phyloP scores from a whole-genome alignment of 345 rosid species.

The Orychophragmus violaceus region DNA sequence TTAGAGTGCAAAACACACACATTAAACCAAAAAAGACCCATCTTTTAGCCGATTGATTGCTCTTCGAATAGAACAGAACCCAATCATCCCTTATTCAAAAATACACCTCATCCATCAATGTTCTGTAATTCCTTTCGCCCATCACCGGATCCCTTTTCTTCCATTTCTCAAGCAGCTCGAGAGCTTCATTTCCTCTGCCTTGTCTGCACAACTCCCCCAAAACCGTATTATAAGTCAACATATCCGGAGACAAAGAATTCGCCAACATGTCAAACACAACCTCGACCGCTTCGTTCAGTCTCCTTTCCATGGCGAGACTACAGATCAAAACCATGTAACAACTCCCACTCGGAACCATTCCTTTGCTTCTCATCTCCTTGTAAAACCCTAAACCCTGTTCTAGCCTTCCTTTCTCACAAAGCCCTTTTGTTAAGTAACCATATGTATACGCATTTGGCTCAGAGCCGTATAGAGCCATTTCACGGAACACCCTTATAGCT shows the following conservation, averaged over 20 bases:
- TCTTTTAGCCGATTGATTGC: neutral
- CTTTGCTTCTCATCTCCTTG: constrained; percentile 64
- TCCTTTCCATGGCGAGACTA: constrained; percentile 61
- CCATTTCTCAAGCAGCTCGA: constrained; percentile 70
- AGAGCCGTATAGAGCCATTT: constrained; percentile 80
- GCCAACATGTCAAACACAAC: constrained; percentile 58
- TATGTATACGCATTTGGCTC: constrained; percentile 64
- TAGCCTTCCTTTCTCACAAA: constrained; percentile 74
- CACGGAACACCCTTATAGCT: constrained; percentile 59
- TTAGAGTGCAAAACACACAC: neutral
- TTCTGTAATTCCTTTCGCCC: constrained; percentile 62
- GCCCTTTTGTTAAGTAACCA: constrained; percentile 65
- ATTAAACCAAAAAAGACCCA: neutral
- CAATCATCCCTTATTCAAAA: constrained; percentile 33
- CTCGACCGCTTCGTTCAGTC: constrained; percentile 46
- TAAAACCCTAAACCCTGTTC: constrained; percentile 68
- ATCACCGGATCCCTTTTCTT: constrained; percentile 56
- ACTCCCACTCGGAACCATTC: constrained; percentile 54
- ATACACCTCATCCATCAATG: constrained; percentile 51
- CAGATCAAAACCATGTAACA: constrained; percentile 71
- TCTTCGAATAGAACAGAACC: neutral
- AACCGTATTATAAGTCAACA: constrained; percentile 73
- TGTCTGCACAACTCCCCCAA: constrained; percentile 68
- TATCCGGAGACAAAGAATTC: constrained; percentile 59
- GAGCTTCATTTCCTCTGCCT: constrained; percentile 59